Base-by-base conservation (phyloP, 805 yeast genomes). In the Yarrowia phangngaensis region DNA sequence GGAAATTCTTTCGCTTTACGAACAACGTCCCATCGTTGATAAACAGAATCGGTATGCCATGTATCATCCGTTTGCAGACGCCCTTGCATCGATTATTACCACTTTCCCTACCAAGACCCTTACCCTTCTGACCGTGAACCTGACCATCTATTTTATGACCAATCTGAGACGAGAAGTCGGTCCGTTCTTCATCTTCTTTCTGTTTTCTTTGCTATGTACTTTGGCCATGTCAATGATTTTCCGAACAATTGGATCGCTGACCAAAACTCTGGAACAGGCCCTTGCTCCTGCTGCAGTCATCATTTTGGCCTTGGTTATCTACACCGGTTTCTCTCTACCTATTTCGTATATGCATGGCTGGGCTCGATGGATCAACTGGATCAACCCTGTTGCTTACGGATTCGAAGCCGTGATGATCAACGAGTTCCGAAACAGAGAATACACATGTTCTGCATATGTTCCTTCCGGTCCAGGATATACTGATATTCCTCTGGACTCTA, bases 21-120 rank as follows among this genome's bases (percentile, higher is more conserved):
- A 68, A 52, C 70, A 72, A 19, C 71, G 84, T 58, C 72, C 76
- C n/a, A 71, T 79, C 53, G 74, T 77, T 34, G 79, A 75, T 54
- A 79, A 79, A 58, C 84, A 79, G 53, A 72, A 72, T 52, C 71
- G 70, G 19, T 78, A 71, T 55, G 78, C 80, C 1, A 60, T 79
- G 28, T 79, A 79, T 55, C 79, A 73, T 53, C 82, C 83, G 8
- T 65, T 78, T 43, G 81, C 85, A 3, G 81, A 80, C 57, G 82
- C 85, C 0, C 58, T 80, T 31, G 80, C 84, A 0, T 73, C 80
- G 2, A 70, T 80, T 50, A 53, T 79, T 13, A 70, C 82, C 9
- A 82, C 80, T 56, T 54, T 78, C 28, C 84, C 83, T 4, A 60
- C 70, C 45, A 76, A 77, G 58, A 34, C 75, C 12, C 28, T 67